Percentiles rank a stretch among this genome's conserved stretches.
These are phyloP conservation scores for Aspergillus texensis DNA, from an alignment of 2,329 filamentous ascomycete species.

Conservation along the genomic window DNA sequence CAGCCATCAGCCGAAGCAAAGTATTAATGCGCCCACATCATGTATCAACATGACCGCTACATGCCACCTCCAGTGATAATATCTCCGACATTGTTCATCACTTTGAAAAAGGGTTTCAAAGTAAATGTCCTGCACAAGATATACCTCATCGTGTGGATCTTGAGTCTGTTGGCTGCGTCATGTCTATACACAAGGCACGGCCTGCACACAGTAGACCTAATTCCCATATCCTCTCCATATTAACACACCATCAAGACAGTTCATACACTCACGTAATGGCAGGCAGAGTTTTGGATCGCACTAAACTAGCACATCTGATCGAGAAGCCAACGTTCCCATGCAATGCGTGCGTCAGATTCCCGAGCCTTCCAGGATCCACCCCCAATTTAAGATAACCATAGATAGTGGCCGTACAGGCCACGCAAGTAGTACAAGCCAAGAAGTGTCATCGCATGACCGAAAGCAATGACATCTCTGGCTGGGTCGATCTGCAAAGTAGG, in stretches of 20 bases:
- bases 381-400: background rate
- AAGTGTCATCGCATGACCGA: background rate
- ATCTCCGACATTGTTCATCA: background rate
- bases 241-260: background rate
- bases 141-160: background rate
- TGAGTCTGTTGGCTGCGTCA: too few relatives aligned
- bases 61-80: background rate
- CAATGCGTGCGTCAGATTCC: background rate
- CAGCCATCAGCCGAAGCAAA: background rate
- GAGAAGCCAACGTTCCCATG: background rate
- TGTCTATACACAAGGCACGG: background rate
- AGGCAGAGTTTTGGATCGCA: background rate
- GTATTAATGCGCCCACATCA: background rate
- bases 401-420: background rate
- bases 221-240: background rate
- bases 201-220: background rate
- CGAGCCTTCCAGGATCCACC: background rate
- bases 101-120: too few relatives aligned
- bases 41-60: background rate
- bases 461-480: constrained; percentile 7
- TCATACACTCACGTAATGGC: background rate
- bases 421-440: background rate
- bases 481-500: background rate
- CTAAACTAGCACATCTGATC: background rate
- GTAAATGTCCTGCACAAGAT: background rate